Evolutionary conservation across 2,329 filamentous ascomycete genomes (phyloP), one percentile per base, ranked within the genome.

Genomic region (Neofusicoccum laricinum): DNA sequence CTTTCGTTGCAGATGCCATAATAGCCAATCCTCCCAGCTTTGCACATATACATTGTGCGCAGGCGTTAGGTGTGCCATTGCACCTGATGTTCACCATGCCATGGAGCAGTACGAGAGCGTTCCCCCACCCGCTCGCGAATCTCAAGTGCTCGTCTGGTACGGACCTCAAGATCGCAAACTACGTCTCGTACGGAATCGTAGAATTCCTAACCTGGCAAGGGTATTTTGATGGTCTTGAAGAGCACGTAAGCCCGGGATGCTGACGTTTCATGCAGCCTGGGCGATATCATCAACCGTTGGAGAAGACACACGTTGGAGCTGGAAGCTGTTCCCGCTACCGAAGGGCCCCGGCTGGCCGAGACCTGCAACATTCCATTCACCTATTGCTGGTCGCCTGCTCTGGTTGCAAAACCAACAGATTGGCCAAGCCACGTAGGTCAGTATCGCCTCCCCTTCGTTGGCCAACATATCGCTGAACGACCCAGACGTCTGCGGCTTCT

Each of bases 151-250:
- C 72, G 0, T 15, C 12, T 10, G 70, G 74, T 5, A 73, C 69
- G 5, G 78, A 80, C 51, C 68, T 69, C 2, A 63, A 7, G 34
- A 69, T 74, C 4, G 75, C 75, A 0, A 84, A 84, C 67, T 82
- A 75, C 67, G 68, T 82, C 2, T 80, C 77, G 1, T 84, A 83
- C 67, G 73, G 71, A 1, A 69, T 84, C n/a, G 80, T 84, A 14
- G 80, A 84, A 49, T 72, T 77, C 68, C 67, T 84, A 65, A 81
- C 81, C 1, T 85, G 82, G 82, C 80, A 84, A 68, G 81, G 81
- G 78, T 78, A 67, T 51, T 69, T 65, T 17, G 30, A 1, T 4
- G 11, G 11, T 30, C 3, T 11, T 2, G 8, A 5, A 2, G 38
- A n/a, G 51, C 25, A 11, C 8, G 1, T 4, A 6, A 15, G 2